A percentile compares a stretch with the other conserved stretches of the same genome.
phyloP scores from a whole-genome alignment of 2,329 filamentous ascomycete species.

The Aspergillus sp. region DNA sequence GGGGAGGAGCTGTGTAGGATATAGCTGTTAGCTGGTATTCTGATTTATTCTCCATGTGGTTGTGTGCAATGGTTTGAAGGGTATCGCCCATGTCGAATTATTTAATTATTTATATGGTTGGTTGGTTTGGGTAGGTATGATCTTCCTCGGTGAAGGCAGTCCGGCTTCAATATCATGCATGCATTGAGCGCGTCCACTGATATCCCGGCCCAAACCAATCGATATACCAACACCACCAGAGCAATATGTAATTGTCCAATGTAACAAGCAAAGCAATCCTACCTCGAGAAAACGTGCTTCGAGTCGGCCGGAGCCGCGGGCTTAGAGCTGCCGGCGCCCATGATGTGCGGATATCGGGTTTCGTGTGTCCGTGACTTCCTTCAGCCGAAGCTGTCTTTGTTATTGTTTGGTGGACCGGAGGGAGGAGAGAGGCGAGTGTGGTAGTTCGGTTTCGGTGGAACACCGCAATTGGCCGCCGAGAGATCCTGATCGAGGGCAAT shows the following conservation, averaged over 20 bases:
- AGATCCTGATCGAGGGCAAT: slow-evolving; percentile 15
- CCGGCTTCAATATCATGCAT: not conserved
- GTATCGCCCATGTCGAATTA: too few species aligned
- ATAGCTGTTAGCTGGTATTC: slow-evolving; percentile 16
- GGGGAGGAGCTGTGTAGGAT: slow-evolving; percentile 47
- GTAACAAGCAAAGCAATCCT: slow-evolving; percentile 13
- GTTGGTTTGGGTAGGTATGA: too few species aligned
- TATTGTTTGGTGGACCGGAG: not conserved
- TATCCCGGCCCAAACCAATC: not conserved
- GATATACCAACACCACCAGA: too few species aligned
- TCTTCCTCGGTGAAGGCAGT: not conserved
- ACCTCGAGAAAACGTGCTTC: slow-evolving; percentile 66
- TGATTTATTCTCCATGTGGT: slow-evolving; percentile 1
- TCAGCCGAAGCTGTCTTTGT: not conserved
- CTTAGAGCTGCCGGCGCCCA: slow-evolving; percentile 67
- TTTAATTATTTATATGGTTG: too few species aligned
- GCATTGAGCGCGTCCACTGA: not conserved
- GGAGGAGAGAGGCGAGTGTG: not conserved
- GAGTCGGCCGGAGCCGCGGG: slow-evolving; percentile 52
- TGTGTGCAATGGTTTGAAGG: too few species aligned
- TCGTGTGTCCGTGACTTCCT: not conserved
- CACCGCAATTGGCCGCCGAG: slow-evolving; percentile 4
- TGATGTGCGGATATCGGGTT: slow-evolving; percentile 35
- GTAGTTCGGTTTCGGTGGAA: not conserved
- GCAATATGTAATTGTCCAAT: not conserved